These are phyloP conservation scores for Aspergillus wentii DNA, from an alignment of 495 filamentous ascomycete species.

Conservation along the genomic window DNA sequence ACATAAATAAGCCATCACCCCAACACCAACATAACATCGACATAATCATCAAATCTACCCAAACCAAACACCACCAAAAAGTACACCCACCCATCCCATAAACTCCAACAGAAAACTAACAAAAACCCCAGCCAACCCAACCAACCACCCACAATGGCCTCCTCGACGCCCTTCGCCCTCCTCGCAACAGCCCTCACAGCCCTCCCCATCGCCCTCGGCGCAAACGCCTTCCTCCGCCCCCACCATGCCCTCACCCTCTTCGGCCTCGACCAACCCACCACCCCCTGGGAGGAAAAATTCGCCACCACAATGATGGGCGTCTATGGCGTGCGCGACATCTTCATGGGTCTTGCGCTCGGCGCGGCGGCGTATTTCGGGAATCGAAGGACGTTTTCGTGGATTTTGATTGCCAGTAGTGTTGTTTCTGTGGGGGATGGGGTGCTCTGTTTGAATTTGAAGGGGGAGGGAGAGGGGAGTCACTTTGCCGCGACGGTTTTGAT, in stretches of 20 bases:
- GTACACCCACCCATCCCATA: too few relatives aligned
- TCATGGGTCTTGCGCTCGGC: conserved; percentile 47
- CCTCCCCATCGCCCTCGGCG: conserved; percentile 42
- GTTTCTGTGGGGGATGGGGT: conserved; percentile 44
- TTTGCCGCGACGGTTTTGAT: conserved; percentile 35
- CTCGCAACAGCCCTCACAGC: conserved; percentile 35
- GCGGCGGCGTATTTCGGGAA: conserved; percentile 31
- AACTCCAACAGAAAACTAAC: too few relatives aligned
- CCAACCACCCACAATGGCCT: too few relatives aligned
- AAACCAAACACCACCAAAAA: too few relatives aligned
- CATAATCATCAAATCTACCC: too few relatives aligned
- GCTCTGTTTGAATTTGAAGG: conserved; percentile 35
- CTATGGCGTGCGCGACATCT: conserved; percentile 50
- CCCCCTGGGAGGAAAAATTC: conserved; percentile 22
- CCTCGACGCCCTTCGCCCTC: too few relatives aligned
- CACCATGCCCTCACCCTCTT: conserved; percentile 42
- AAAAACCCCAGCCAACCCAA: too few relatives aligned
- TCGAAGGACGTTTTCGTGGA: conserved; percentile 38
- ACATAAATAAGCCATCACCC: too few relatives aligned
- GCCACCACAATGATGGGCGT: conserved; percentile 39
- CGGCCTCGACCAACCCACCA: conserved; percentile 29
- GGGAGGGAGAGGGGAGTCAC: conserved; percentile 47
- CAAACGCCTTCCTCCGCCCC: conserved; percentile 44
- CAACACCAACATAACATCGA: too few relatives aligned
- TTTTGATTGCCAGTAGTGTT: conserved; percentile 34